phyloP scores from a whole-genome alignment of 2,329 filamentous ascomycete genomes.

The Colletotrichum acutatum region DNA sequence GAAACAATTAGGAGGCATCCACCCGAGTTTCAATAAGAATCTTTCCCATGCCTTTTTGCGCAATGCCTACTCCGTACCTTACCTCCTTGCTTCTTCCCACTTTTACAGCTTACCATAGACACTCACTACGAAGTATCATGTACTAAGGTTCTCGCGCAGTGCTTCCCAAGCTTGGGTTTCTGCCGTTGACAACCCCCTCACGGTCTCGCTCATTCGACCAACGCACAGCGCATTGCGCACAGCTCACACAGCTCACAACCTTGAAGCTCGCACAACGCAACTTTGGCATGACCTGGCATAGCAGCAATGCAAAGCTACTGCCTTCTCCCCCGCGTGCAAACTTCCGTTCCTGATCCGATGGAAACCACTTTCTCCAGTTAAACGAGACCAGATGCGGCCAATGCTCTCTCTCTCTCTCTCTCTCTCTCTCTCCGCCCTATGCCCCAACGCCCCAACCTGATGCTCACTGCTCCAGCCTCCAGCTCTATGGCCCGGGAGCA shows the following conservation, averaged over 20 bases:
- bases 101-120: background rate
- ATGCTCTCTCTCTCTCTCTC: background rate
- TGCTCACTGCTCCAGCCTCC: background rate
- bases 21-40: conserved; percentile 24
- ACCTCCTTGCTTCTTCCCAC: background rate
- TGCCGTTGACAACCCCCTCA: conserved; percentile 10
- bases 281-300: conserved; percentile 4
- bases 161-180: conserved; percentile 7
- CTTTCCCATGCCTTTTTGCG: conserved; percentile 3
- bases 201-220: conserved; percentile 4
- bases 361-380: conserved; percentile 25
- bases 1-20: conserved; percentile 8
- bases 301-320: conserved; percentile 25
- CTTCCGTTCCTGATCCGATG: conserved; percentile 20
- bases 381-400: conserved; percentile 22
- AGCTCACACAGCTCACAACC: conserved; percentile 26
- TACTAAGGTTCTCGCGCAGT: background rate
- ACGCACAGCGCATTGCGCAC: conserved; percentile 23
- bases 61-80: conserved; percentile 1
- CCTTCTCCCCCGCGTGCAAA: conserved; percentile 16
- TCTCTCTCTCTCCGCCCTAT: background rate
- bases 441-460: background rate
- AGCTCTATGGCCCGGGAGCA: conserved; percentile 7
- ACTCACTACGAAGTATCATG: background rate
- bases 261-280: conserved; percentile 17